Conservation (phyloP, 1,139 yeast species). For the Sugiyamaella pinicola region DNA sequence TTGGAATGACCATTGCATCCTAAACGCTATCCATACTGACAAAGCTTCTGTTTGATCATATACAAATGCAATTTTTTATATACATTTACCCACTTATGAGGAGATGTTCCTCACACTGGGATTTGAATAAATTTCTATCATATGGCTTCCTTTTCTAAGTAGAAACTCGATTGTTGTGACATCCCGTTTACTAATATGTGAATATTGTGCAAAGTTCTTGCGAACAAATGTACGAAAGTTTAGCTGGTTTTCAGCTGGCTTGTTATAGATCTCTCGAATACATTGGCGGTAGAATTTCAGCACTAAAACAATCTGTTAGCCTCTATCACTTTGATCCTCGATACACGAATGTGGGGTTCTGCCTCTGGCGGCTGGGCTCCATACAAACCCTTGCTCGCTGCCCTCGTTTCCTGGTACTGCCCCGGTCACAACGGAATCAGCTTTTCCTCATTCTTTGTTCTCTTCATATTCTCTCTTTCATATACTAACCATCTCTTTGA, state of each 20-base stretch:
- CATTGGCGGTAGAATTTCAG: slow-evolving; percentile 44
- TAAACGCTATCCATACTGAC: neutral
- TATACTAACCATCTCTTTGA: slow-evolving; percentile 38
- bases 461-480: no score
- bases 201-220: slow-evolving; percentile 64
- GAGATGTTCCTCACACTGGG: slow-evolving; percentile 39
- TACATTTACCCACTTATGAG: neutral
- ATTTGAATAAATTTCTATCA: slow-evolving; percentile 68
- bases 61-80: slow-evolving; percentile 4
- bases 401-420: no score
- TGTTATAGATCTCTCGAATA: slow-evolving; percentile 41
- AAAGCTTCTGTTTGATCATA: neutral
- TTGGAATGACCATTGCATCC: no score
- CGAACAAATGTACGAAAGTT: slow-evolving; percentile 46
- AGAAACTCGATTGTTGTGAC: slow-evolving; percentile 87
- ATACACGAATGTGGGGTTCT: no score
- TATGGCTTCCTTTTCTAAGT: slow-evolving; percentile 70
- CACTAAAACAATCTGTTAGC: slow-evolving; percentile 29
- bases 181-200: slow-evolving; percentile 68
- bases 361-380: no score
- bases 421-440: no score
- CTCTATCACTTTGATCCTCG: neutral
- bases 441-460: no score
- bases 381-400: no score
- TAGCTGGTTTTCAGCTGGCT: slow-evolving; percentile 39